Conservation (phyloP, 164 flowering plant genomes). For the Aristolochia contorta region DNA sequence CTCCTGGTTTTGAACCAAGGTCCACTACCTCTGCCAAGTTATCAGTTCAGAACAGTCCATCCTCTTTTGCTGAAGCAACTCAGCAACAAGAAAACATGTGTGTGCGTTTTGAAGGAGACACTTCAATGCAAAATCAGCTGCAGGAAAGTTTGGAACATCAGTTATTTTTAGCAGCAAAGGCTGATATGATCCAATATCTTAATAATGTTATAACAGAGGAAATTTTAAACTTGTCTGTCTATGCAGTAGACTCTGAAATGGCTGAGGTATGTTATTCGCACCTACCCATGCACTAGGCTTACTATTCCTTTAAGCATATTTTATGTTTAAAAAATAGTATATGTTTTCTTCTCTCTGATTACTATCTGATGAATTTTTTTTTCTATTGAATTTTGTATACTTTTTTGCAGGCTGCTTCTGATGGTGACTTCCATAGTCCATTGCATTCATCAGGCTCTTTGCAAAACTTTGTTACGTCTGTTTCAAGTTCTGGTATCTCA, state of each 20-base stretch:
- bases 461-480: no score
- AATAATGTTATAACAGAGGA: conserved; percentile 36
- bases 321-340: neutral
- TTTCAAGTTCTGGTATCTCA: no score
- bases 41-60: conserved; percentile 11
- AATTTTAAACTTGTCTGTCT: conserved; percentile 20
- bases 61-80: conserved; percentile 7
- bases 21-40: conserved; percentile 8
- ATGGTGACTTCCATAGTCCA: conserved; percentile 13
- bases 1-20: conserved; percentile 47
- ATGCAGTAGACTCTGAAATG: conserved; percentile 5
- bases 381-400: conserved; percentile 7
- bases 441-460: conserved; percentile 4
- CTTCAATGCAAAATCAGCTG: conserved; percentile 21
- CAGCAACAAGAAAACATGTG: conserved; percentile 5
- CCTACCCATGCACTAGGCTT: no score
- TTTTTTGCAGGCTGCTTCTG: conserved; percentile 11
- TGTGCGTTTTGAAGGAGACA: conserved; percentile 1
- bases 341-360: neutral
- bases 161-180: conserved; percentile 36
- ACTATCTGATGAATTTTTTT: neutral
- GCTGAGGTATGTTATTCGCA: conserved; percentile 24
- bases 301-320: neutral
- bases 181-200: conserved; percentile 30
- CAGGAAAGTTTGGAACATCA: conserved; percentile 38